phyloP scores from a whole-genome alignment of 139 green algal genomes.

The Picochlorum sp. region DNA sequence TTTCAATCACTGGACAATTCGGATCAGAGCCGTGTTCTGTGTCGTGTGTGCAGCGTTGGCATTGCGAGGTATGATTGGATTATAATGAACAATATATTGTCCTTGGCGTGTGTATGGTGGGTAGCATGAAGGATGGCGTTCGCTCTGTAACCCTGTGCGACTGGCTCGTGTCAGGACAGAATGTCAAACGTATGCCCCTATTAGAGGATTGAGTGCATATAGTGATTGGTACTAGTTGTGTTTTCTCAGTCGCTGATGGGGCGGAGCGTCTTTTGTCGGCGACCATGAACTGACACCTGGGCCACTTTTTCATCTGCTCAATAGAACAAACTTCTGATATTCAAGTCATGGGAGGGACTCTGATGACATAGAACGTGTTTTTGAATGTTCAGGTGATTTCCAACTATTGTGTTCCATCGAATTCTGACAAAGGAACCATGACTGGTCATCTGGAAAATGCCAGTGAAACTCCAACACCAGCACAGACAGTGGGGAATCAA shows the following conservation, averaged over 20 bases:
- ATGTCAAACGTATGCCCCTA: too few relatives aligned
- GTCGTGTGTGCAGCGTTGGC: neutral
- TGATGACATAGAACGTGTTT: too few relatives aligned
- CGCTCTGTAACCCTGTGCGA: too few relatives aligned
- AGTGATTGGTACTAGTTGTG: too few relatives aligned
- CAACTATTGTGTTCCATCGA: neutral
- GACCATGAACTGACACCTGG: neutral
- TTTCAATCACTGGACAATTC: too few relatives aligned
- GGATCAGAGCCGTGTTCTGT: neutral
- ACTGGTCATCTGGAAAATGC: neutral
- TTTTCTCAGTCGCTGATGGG: too few relatives aligned
- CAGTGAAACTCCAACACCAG: neutral
- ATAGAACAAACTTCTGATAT: slow-evolving; percentile 7
- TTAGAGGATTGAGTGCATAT: too few relatives aligned
- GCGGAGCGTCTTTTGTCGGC: too few relatives aligned
- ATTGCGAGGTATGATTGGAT: neutral
- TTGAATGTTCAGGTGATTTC: neutral
- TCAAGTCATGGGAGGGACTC: neutral
- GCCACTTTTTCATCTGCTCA: neutral
- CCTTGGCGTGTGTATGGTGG: too few relatives aligned
- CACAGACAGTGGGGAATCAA: slow-evolving; percentile 59
- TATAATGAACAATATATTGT: too few relatives aligned
- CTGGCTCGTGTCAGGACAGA: too few relatives aligned
- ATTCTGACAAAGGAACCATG: neutral
- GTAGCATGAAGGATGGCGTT: too few relatives aligned